Evolutionary conservation across 257 asterid genomes (phyloP).

Genomic region (Solanum phureja): DNA sequence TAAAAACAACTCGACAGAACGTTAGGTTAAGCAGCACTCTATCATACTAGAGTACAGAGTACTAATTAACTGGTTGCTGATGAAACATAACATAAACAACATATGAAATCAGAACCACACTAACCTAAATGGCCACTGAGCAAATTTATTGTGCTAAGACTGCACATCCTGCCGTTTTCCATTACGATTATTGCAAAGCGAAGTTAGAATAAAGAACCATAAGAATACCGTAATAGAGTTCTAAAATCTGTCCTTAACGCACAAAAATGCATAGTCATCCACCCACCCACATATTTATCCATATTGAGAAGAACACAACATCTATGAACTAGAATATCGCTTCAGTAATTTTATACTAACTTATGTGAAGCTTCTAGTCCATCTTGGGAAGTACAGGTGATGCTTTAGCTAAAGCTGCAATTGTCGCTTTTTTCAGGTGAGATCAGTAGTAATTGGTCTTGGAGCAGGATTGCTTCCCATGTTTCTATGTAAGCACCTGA

Average conservation of each 20-base stretch:
- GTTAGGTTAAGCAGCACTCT: not conserved
- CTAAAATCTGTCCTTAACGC: not conserved
- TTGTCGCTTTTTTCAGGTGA: conserved; percentile 38
- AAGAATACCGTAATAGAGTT: not conserved
- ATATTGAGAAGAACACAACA: not conserved
- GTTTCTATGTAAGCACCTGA: conserved; percentile 63
- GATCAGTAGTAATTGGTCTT: conserved; percentile 71
- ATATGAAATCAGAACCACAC: not conserved
- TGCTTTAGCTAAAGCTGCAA: not conserved
- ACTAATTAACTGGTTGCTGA: not conserved
- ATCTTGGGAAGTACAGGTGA: not conserved
- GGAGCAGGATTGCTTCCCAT: conserved; percentile 98
- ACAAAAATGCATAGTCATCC: not conserved
- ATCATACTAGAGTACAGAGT: not conserved
- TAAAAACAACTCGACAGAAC: not conserved
- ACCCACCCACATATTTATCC: not conserved
- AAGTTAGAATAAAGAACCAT: not conserved
- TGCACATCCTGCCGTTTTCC: not conserved
- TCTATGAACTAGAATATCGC: not conserved
- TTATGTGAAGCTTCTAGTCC: not conserved
- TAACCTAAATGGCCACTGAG: not conserved
- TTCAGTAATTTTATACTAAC: not conserved
- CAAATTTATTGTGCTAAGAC: not conserved
- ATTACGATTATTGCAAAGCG: not conserved
- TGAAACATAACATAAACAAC: not conserved